Evolutionary conservation across 768 basidiomycete species (phyloP).

Genomic region (Leucocoprinus birnbaumii): DNA sequence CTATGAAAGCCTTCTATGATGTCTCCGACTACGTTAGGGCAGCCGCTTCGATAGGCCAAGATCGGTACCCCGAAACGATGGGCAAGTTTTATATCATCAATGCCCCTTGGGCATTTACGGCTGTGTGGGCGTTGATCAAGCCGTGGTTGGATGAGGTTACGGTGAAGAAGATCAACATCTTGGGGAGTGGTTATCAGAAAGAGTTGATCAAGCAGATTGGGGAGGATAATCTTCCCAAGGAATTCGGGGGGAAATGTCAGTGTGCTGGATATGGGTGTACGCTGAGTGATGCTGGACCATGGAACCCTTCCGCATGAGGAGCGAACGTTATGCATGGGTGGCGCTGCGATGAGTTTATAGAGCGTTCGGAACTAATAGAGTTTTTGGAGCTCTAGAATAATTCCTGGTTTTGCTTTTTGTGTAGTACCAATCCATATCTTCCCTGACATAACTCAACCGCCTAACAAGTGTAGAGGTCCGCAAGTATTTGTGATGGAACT

Average conservation of each 20-base stretch:
- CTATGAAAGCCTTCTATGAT: constrained; percentile 76
- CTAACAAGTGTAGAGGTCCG: too few relatives aligned
- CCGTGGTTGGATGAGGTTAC: constrained; percentile 95
- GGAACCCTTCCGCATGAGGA: constrained; percentile 45
- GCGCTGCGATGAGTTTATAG: background rate
- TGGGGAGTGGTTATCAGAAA: constrained; percentile 73
- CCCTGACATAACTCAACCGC: too few relatives aligned
- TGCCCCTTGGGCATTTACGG: constrained; percentile 88
- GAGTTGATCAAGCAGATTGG: constrained; percentile 81
- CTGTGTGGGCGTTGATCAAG: constrained; percentile 88
- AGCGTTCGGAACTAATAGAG: too few relatives aligned
- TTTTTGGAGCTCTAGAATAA: too few relatives aligned
- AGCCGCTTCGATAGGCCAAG: constrained; percentile 79
- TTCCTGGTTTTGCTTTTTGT: too few relatives aligned
- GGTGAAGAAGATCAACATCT: constrained; percentile 89
- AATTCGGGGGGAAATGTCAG: constrained; percentile 80
- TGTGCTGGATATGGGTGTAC: constrained; percentile 70
- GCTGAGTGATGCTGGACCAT: constrained; percentile 88
- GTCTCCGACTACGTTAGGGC: constrained; percentile 90
- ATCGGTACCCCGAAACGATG: constrained; percentile 93
- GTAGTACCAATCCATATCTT: too few relatives aligned
- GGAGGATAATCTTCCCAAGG: constrained; percentile 76
- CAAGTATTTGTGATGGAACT: too few relatives aligned
- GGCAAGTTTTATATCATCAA: constrained; percentile 99
- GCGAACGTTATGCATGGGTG: background rate